Conservation (phyloP, 1,284 basidiomycete genomes). For the Laetiporus sulphureus region DNA sequence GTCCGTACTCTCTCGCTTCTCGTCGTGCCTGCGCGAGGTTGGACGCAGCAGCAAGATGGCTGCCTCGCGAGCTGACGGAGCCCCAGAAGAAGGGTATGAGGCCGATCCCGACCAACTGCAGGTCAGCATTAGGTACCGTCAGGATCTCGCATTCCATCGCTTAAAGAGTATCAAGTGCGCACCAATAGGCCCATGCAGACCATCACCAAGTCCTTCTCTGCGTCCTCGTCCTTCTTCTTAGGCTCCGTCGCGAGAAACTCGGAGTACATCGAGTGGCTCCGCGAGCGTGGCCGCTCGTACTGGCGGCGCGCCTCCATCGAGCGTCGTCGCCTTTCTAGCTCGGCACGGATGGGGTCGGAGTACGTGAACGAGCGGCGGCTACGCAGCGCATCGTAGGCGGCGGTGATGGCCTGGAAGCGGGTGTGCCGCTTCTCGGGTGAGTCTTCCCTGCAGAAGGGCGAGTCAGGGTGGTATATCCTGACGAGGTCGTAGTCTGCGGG, state of each 20-base stretch:
- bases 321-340: constrained; percentile 33
- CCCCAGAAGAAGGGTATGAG: constrained; percentile 26
- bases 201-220: constrained; percentile 36
- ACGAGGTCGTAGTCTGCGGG: constrained; percentile 46
- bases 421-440: constrained; percentile 32
- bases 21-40: constrained; percentile 37
- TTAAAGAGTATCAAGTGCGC: constrained; percentile 12
- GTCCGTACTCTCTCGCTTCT: constrained; percentile 35
- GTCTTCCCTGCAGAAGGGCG: constrained; percentile 25
- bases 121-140: neutral
- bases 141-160: neutral
- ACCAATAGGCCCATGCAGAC: constrained; percentile 33
- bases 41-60: constrained; percentile 30
- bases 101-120: constrained; percentile 28
- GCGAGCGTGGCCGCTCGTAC: constrained; percentile 9
- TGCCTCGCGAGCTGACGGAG: constrained; percentile 15
- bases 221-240: constrained; percentile 22
- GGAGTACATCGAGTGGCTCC: constrained; percentile 3
- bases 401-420: constrained; percentile 42
- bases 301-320: constrained; percentile 17
- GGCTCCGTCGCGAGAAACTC: constrained; percentile 6
- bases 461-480: constrained; percentile 46
- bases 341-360: constrained; percentile 29
- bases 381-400: constrained; percentile 40
- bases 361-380: too few relatives aligned